Conservation (phyloP, 257 asterid genomes). For the Gynochthodes officinalis region DNA sequence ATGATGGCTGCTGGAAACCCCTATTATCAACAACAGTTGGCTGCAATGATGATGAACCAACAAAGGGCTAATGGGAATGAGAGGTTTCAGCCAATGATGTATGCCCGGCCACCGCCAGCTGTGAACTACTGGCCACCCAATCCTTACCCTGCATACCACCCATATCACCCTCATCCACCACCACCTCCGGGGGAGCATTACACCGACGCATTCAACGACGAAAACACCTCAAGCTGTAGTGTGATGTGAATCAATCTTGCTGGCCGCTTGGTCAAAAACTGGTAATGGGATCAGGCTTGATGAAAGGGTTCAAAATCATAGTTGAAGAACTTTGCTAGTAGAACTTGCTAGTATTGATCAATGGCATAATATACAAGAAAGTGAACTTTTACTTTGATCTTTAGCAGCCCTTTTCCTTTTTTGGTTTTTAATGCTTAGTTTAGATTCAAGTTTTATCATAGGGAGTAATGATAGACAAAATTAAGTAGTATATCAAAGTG, state of each 20-base stretch:
- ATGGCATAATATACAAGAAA: constrained; percentile 48
- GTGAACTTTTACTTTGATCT: constrained; percentile 19
- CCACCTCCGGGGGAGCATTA: constrained; percentile 58
- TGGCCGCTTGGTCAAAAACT: neutral
- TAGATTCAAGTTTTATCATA: constrained; percentile 36
- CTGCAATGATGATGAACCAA: constrained; percentile 93
- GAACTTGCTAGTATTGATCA: constrained; percentile 19
- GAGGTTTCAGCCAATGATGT: constrained; percentile 98
- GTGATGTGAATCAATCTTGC: constrained; percentile 52
- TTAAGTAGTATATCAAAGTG: constrained; percentile 28
- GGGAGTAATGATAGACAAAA: constrained; percentile 35
- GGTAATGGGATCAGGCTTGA: neutral
- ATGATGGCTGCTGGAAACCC: constrained; percentile 63
- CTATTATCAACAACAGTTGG: constrained; percentile 64
- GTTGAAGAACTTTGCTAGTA: constrained; percentile 23
- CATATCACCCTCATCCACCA: constrained; percentile 25
- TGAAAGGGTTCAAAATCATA: constrained; percentile 7
- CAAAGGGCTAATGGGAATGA: constrained; percentile 83
- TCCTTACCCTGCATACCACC: constrained; percentile 13
- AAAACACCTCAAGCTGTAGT: constrained; percentile 60
- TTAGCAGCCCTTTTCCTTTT: constrained; percentile 13
- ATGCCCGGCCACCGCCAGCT: constrained; percentile 91
- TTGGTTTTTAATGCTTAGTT: constrained; percentile 25
- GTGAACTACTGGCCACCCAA: constrained; percentile 75
- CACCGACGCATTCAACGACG: constrained; percentile 62